Percentiles rank a stretch among this genome's conserved stretches.
phyloP scores from a whole-genome alignment of 306 rosid species.

The Bauhinia variegata region DNA sequence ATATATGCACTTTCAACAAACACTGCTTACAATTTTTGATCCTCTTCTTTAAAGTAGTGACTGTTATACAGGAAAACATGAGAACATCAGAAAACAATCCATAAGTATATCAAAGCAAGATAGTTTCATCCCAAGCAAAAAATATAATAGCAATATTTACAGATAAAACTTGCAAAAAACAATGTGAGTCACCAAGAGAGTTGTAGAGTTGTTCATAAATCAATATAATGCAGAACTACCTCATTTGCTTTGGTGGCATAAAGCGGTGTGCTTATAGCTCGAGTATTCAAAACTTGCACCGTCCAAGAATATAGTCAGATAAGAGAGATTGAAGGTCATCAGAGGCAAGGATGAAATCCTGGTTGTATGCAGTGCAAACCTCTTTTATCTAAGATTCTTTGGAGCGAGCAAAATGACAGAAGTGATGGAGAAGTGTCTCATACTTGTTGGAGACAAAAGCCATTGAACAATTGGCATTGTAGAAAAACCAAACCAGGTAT shows the following conservation, averaged over 20 bases:
- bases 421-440: constrained; percentile 84
- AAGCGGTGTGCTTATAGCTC: constrained; percentile 12
- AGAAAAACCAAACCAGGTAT: too few relatives aligned
- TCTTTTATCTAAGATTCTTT: constrained; percentile 98
- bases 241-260: constrained; percentile 28
- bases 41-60: constrained; percentile 33
- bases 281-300: constrained; percentile 30
- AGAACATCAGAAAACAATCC: constrained; percentile 9
- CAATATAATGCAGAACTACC: constrained; percentile 26
- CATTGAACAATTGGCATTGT: constrained; percentile 88
- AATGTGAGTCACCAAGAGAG: background rate
- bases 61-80: constrained; percentile 18
- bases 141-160: background rate
- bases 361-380: constrained; percentile 97
- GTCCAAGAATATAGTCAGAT: constrained; percentile 57
- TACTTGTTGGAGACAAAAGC: constrained; percentile 82
- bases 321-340: constrained; percentile 98
- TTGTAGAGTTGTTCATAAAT: background rate
- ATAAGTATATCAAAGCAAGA: background rate
- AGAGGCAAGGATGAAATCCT: constrained; percentile 95
- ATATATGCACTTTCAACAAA: too few relatives aligned
- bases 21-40: constrained; percentile 21
- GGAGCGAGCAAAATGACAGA: constrained; percentile 85
- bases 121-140: background rate
- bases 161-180: background rate